These are phyloP conservation scores for Marasmius fiardii DNA, from an alignment of 1,284 basidiomycete species.

Conservation along the genomic window DNA sequence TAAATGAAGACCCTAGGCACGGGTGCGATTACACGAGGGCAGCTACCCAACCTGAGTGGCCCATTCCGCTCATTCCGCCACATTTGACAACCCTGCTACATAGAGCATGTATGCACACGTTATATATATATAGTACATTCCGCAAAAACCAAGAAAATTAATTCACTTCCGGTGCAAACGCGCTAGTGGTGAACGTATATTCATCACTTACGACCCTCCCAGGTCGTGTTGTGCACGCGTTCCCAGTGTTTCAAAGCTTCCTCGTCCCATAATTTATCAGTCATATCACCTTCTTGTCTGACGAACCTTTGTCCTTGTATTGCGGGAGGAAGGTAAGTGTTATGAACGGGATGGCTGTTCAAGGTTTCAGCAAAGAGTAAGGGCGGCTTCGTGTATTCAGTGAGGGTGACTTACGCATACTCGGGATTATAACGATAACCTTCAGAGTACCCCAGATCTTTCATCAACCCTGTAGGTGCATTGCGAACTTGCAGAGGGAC, in stretches of 20 bases:
- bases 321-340: slow-evolving; percentile 53
- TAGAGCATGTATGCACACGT: too few species aligned
- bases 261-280: slow-evolving; percentile 73
- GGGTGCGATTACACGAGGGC: too few species aligned
- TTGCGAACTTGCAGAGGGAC: slow-evolving; percentile 85
- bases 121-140: too few species aligned
- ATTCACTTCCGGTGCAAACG: too few species aligned
- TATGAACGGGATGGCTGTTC: slow-evolving; percentile 69
- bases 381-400: too few species aligned
- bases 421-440: slow-evolving; percentile 80
- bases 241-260: slow-evolving; percentile 75
- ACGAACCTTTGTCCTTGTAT: slow-evolving; percentile 48
- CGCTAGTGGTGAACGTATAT: background rate
- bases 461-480: slow-evolving; percentile 84
- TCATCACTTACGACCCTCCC: slow-evolving; percentile 54
- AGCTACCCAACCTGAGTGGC: too few species aligned
- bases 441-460: slow-evolving; percentile 72
- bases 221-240: slow-evolving; percentile 53
- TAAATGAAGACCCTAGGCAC: too few species aligned
- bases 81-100: too few species aligned
- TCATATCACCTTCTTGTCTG: slow-evolving; percentile 45
- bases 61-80: too few species aligned
- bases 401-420: slow-evolving; percentile 67
- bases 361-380: background rate
- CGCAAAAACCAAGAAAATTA: too few species aligned